phyloP scores from a whole-genome alignment of 805 yeast species.

The Starmerella apicola region DNA sequence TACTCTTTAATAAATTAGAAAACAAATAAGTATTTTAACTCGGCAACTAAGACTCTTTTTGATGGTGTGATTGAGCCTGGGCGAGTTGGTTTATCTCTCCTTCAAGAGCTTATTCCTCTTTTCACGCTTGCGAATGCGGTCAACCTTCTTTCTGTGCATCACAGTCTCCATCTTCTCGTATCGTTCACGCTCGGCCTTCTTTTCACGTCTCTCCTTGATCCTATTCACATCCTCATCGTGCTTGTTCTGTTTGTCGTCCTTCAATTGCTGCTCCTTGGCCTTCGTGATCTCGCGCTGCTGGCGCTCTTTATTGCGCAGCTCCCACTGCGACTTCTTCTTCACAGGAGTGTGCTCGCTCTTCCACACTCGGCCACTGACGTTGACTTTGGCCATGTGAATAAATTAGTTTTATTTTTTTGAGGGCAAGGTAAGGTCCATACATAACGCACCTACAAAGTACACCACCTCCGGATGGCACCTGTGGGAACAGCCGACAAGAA shows the following conservation, averaged over 20 bases:
- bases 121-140: slow-evolving; percentile 77
- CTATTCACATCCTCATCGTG: slow-evolving; percentile 34
- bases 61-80: neutral
- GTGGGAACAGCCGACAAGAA: neutral
- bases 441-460: neutral
- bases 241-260: slow-evolving; percentile 61
- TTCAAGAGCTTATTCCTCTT: slow-evolving; percentile 88
- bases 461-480: neutral
- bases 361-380: slow-evolving; percentile 30
- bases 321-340: slow-evolving; percentile 42
- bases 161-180: slow-evolving; percentile 68
- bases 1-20: too few relatives aligned
- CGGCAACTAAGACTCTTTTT: too few relatives aligned
- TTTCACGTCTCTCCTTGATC: slow-evolving; percentile 58
- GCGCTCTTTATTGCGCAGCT: slow-evolving; percentile 52
- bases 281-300: slow-evolving; percentile 54
- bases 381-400: slow-evolving; percentile 17
- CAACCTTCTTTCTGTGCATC: slow-evolving; percentile 87
- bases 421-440: neutral
- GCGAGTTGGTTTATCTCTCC: slow-evolving; percentile 48
- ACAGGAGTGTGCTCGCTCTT: slow-evolving; percentile 27
- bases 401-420: too few relatives aligned
- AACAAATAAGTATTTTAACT: too few relatives aligned
- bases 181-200: slow-evolving; percentile 80
- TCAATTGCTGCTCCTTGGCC: slow-evolving; percentile 55